phyloP scores from a whole-genome alignment of 345 rosid species.

The Excoecaria cochinchinensis region DNA sequence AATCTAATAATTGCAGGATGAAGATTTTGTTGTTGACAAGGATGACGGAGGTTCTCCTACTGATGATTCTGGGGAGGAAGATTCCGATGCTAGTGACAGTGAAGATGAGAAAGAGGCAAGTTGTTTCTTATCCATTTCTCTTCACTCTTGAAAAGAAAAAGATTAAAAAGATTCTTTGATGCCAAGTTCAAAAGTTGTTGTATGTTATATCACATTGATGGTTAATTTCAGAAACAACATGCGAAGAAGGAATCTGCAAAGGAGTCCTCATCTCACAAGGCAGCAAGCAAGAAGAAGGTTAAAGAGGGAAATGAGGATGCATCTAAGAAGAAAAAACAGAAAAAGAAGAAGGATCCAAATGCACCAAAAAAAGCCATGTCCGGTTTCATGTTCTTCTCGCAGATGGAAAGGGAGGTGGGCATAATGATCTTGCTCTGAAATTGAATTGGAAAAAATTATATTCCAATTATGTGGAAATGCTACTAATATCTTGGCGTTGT shows the following conservation, averaged over 20 bases:
- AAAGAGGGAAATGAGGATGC: constrained; percentile 66
- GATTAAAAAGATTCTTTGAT: not conserved
- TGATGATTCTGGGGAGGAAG: constrained; percentile 93
- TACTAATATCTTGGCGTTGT: not conserved
- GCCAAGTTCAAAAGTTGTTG: not conserved
- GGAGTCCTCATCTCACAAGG: constrained; percentile 65
- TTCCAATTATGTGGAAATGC: too few relatives aligned
- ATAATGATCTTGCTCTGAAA: not conserved
- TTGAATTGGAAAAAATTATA: too few relatives aligned
- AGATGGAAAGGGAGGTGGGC: constrained; percentile 81
- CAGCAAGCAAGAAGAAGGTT: constrained; percentile 61
- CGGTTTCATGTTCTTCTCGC: constrained; percentile 73
- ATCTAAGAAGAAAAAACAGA: constrained; percentile 70
- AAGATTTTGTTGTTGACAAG: constrained; percentile 77
- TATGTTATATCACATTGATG: constrained; percentile 7
- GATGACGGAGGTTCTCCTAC: constrained; percentile 95
- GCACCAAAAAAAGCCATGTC: constrained; percentile 85
- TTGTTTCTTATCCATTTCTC: constrained; percentile 12
- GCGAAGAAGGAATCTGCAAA: constrained; percentile 60
- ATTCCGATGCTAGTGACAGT: constrained; percentile 62
- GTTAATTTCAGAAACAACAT: constrained; percentile 62
- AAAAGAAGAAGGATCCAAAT: constrained; percentile 94
- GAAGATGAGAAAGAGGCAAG: constrained; percentile 82
- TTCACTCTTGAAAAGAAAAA: not conserved
- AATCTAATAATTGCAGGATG: constrained; percentile 56